Base-by-base conservation (phyloP, 2,329 filamentous ascomycete species). In the Albifimbria verrucaria region DNA sequence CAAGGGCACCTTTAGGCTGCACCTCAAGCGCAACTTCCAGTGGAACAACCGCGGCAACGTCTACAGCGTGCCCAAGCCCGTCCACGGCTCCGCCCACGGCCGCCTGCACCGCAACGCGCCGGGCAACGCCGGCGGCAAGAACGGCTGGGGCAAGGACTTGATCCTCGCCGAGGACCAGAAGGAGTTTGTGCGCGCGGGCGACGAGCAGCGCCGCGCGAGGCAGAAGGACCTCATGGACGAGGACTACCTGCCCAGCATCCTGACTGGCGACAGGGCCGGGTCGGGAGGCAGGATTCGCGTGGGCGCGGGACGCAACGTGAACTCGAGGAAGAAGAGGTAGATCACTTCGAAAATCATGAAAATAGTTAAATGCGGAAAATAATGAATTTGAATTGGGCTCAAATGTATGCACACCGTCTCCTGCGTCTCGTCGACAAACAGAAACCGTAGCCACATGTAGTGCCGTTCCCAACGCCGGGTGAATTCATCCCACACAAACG, bases 111-210 rank as follows among this genome's bases (percentile, higher is more conserved):
- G 71, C 74, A 81, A 73, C 22, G 25, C 20, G 12, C 21, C 23
- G 15, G 43, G 18, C 7, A 32, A 32, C 9, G 86, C 84, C 1
- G 92, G 91, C 42, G 93, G 93, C 1, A 89, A 95, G 72, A 84
- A 86, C 42, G 91, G 91, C 17, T 97, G 94, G 90, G 93, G 92
- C 10, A 81, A 82, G 41, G 85, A 87, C 32, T 75, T 99, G 59
- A 90, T 99, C 51, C 75, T 99, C 10, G 86, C 92, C 0, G 93
- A 97, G 73, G 94, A 99, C 68, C 94, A 99, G 77, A 97, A 96
- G 76, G 94, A 99, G 76, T 97, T 89, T 70, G 70, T 82, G 42
- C 77, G 81, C 58, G 86, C 86, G 50, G 69, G 82, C 17, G 80
- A 80, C 3, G 80, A 86, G 60, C 82, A 88, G 66, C 82, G 80